Percentiles rank a stretch among this genome's conserved stretches.
These are phyloP conservation scores for Penicillium sp. DNA, from an alignment of 2,329 filamentous ascomycete genomes.

Conservation along the genomic window DNA sequence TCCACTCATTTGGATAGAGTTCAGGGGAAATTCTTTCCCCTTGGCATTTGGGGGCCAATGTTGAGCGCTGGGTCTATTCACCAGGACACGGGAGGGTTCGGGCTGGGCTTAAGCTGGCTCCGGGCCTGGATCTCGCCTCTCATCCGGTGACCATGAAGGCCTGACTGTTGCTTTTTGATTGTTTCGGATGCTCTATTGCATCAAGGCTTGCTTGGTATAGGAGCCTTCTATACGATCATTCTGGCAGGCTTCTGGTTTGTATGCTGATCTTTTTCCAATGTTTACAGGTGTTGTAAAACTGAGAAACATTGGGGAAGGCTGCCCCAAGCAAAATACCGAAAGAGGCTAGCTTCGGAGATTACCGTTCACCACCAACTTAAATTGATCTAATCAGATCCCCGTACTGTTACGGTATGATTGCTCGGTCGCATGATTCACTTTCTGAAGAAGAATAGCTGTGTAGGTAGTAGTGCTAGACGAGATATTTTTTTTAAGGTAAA, in stretches of 20 bases:
- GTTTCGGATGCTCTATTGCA: not conserved
- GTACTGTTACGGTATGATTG: not conserved
- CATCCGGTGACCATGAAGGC: not conserved
- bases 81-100: not conserved
- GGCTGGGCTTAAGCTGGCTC: not conserved
- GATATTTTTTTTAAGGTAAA: no score
- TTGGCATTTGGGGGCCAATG: not conserved
- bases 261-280: not conserved
- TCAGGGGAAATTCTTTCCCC: not conserved
- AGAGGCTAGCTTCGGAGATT: not conserved
- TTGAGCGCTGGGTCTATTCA: not conserved
- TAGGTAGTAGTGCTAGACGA: no score
- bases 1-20: not conserved
- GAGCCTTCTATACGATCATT: no score
- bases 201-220: no score
- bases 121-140: not conserved
- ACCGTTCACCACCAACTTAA: not conserved
- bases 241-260: no score
- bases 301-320: not conserved
- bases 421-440: not conserved
- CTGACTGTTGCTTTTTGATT: not conserved
- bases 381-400: not conserved
- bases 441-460: no score
- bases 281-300: no score
- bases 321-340: not conserved